Evolutionary conservation across 805 yeast species (phyloP).

Genomic region (Saccharomycopsis synnaedendra): DNA sequence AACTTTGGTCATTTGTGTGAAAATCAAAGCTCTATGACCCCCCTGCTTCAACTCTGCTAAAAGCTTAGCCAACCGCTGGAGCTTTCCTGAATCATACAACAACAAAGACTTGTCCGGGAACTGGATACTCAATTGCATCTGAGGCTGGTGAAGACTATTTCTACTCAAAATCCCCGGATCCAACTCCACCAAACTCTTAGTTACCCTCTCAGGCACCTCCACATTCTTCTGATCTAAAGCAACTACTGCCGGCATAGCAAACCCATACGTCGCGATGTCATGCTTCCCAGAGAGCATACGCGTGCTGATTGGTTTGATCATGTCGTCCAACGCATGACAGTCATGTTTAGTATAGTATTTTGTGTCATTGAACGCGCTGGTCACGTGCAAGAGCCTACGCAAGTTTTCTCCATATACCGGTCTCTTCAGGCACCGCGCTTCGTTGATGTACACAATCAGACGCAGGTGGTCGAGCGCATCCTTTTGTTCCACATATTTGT

Average conservation of each 20-base stretch:
- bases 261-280: constrained; percentile 62
- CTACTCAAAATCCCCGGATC: constrained; percentile 18
- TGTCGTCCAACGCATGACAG: constrained; percentile 20
- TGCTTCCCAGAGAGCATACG: constrained; percentile 33
- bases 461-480: constrained; percentile 40
- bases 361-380: constrained; percentile 21
- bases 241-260: constrained; percentile 80
- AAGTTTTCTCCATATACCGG: constrained; percentile 63
- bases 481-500: constrained; percentile 40
- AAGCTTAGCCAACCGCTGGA: constrained; percentile 71
- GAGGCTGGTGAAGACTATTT: constrained; percentile 68
- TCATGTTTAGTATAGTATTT: constrained; percentile 8
- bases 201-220: constrained; percentile 29
- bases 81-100: constrained; percentile 94
- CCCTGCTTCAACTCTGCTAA: constrained; percentile 67
- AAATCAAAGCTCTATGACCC: constrained; percentile 91
- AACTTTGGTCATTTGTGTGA: constrained; percentile 97
- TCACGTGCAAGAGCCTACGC: constrained; percentile 28
- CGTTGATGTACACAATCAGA: constrained; percentile 53
- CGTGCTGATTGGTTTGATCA: constrained; percentile 31
- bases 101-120: constrained; percentile 90
- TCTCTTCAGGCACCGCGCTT: constrained; percentile 47
- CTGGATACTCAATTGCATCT: constrained; percentile 80
- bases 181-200: constrained; percentile 22
- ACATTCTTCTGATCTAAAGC: constrained; percentile 56